These are phyloP conservation scores for Colletotrichum agaves DNA, from an alignment of 2,329 filamentous ascomycete genomes.

Conservation along the genomic window DNA sequence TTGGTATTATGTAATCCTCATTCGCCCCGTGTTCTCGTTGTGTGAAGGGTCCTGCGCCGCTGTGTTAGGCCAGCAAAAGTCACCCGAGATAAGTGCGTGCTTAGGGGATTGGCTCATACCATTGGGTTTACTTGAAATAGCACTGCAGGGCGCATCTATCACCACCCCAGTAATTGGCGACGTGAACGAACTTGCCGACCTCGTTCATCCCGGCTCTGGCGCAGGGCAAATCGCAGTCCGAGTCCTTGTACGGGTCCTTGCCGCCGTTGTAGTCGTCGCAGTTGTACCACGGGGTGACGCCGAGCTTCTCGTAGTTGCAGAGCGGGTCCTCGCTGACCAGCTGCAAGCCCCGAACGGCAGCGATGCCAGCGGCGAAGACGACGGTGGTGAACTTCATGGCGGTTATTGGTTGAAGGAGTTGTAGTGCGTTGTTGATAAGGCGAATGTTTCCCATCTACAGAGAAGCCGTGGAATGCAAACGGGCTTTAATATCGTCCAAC, in stretches of 20 bases:
- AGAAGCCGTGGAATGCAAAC: neutral
- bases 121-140: neutral
- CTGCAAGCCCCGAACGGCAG: neutral
- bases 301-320: constrained; percentile 14
- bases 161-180: constrained; percentile 6
- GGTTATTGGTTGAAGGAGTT: neutral
- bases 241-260: constrained; percentile 1
- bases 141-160: constrained; percentile 3
- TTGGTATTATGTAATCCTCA: neutral
- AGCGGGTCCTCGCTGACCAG: constrained; percentile 1
- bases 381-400: neutral
- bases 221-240: neutral
- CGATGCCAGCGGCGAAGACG: neutral
- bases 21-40: neutral
- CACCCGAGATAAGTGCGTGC: neutral
- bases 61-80: neutral
- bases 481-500: neutral
- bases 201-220: neutral
- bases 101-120: neutral
- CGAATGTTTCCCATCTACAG: neutral
- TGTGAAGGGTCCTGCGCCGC: neutral
- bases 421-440: neutral
- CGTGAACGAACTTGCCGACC: neutral
- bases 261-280: constrained; percentile 1
- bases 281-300: neutral